These are phyloP conservation scores for Ananas comosus DNA, from an alignment of 176 grass and related monocot species.

Conservation along the genomic window DNA sequence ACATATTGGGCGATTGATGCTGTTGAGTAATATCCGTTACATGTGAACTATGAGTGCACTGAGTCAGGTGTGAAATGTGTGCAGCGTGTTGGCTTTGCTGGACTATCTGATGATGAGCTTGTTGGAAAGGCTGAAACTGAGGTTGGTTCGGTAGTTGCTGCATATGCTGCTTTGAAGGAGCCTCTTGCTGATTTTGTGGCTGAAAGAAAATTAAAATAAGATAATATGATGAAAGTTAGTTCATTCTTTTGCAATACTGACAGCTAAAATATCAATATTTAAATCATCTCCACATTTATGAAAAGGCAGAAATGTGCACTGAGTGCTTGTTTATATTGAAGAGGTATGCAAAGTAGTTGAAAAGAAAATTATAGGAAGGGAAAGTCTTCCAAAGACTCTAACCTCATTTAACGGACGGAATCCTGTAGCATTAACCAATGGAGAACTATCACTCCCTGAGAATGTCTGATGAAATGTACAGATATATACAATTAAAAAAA, in stretches of 20 bases:
- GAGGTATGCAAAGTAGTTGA: not conserved
- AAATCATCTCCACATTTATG: not conserved
- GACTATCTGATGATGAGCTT: conserved; percentile 44
- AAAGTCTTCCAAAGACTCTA: conserved; percentile 7
- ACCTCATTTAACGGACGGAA: conserved; percentile 59
- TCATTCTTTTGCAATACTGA: not conserved
- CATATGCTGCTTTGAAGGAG: conserved; percentile 36
- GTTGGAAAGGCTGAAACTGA: conserved; percentile 47
- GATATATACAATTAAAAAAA: conserved; percentile 11
- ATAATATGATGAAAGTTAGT: not conserved
- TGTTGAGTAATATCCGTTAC: conserved; percentile 50
- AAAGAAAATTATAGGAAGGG: not conserved
- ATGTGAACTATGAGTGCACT: conserved; percentile 33
- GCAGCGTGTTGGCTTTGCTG: conserved; percentile 52
- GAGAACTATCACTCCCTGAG: conserved; percentile 52
- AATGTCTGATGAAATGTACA: conserved; percentile 36
- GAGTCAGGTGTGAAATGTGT: conserved; percentile 44
- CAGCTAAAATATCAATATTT: not conserved
- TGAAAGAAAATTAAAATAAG: conserved; percentile 12
- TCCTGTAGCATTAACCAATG: conserved; percentile 49
- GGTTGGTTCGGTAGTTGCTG: conserved; percentile 42
- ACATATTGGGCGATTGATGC: conserved; percentile 38
- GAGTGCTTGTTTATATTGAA: not conserved
- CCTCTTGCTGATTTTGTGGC: conserved; percentile 54
- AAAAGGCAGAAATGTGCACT: too few species aligned